Base-by-base conservation (phyloP, 2,329 filamentous ascomycete species). In the Onygenales sp. region DNA sequence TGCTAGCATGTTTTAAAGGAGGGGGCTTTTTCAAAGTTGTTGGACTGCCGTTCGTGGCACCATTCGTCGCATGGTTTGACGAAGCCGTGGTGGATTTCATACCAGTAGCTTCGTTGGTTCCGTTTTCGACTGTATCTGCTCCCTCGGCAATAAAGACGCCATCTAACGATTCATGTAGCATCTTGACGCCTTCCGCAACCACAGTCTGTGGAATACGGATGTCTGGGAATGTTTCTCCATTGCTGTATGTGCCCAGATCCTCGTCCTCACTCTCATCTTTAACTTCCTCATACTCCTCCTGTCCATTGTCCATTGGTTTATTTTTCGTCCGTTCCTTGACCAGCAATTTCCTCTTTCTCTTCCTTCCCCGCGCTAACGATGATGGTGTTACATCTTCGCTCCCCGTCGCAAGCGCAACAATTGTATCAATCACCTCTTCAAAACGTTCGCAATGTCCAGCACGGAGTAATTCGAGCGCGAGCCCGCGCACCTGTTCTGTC, bases 371-470 rank as follows among this genome's bases (percentile, higher is more conserved):
- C 50, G 67, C 61, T 14, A 46, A 58, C 38, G 38, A 55, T 57
- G 7, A 64, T 60, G 52, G 60, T 51, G 61, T 66, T 31, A 67
- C 63, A 52, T 65, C 64, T 45, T 58, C 58, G 58, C 62, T 57
- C 7, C 65, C 67, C 56, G 67, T 65, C 21, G 74, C 72, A 32
- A 75, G 71, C 50, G 73, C 71, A 57, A 80, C 71, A 11, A 84
- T 75, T 33, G 75, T 72, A 14, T 72, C 73, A 64, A 80, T 72
- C 44, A 82, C 71, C 52, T 84, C 78, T 51, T 79, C 75, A 59
- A 79, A 80, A 35, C 74, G 80, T 53, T 75, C 75, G 62, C 77
- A 79, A 52, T 80, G 76, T 46, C 80, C 80, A 31, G 74, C 77
- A 59, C 80, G 77, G 52, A 84, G 75, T 42, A 84, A 72, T 53